Conservation (phyloP, 371 early-diverging fungal species). For the Synchytrium microbalum region DNA sequence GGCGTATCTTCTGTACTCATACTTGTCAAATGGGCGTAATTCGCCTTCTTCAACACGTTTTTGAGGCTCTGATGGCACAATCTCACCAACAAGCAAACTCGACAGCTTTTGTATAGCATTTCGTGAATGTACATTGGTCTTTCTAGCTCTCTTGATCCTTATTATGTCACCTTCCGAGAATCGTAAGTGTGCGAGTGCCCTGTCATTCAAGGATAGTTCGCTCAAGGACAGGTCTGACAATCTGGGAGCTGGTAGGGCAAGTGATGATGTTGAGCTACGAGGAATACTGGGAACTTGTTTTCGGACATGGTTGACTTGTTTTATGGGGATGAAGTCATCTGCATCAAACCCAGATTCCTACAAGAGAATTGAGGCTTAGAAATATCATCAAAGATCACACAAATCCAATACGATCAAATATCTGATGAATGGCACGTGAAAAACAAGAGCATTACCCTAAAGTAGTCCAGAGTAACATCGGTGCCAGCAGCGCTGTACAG, state of each 20-base stretch:
- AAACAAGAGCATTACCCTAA: slow-evolving; percentile 9
- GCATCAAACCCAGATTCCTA: slow-evolving; percentile 26
- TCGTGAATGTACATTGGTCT: slow-evolving; percentile 35
- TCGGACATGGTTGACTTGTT: too few species aligned
- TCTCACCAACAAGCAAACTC: slow-evolving; percentile 26
- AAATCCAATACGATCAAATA: neutral
- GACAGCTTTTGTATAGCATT: slow-evolving; percentile 32
- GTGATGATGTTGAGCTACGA: too few species aligned
- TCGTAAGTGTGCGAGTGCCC: too few species aligned
- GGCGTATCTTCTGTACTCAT: slow-evolving; percentile 23
- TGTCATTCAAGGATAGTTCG: too few species aligned
- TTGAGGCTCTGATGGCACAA: neutral
- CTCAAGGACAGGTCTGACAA: too few species aligned
- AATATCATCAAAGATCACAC: neutral
- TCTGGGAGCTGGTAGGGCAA: too few species aligned
- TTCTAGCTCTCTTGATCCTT: slow-evolving; percentile 23
- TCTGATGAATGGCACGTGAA: slow-evolving; percentile 3
- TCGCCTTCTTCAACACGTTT: neutral
- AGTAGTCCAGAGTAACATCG: slow-evolving; percentile 19
- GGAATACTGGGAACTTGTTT: too few species aligned
- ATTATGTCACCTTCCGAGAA: slow-evolving; percentile 14
- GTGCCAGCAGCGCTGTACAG: slow-evolving; percentile 23
- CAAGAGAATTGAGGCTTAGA: slow-evolving; percentile 15
- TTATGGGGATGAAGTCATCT: slow-evolving; percentile 12
- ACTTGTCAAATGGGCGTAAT: slow-evolving; percentile 3